Evolutionary conservation across 2,329 filamentous ascomycete species (phyloP), one percentile per base, ranked within the genome.

Genomic region (Aspergillus pseudotamarii): DNA sequence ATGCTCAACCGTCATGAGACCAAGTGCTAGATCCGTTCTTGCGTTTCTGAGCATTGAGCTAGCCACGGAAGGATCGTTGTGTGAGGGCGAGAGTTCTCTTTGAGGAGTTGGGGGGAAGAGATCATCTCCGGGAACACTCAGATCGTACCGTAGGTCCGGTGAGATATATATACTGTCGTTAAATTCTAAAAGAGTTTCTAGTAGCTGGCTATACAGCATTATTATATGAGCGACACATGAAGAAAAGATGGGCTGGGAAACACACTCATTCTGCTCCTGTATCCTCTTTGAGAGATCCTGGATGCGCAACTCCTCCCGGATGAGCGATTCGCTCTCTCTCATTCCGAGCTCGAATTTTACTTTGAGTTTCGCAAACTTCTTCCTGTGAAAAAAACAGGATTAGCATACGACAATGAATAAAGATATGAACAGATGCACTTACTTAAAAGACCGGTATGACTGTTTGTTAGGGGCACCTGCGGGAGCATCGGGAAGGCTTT

Each of bases 281-380:
- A 99, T 85, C 58, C 93, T 87, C 77, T 92, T 93, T 26, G 93
- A 91, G 4, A 92, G 91, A 68, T 90, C 88, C 65, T 91, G 86
- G 43, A 94, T 91, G 77, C 91, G 90, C 74, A 93, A 89, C 79
- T 97, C 94, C 67, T 93, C 88, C 69, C 86, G 88, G 80, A 94
- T 93, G 63, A 82, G 70, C n/a, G 67, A 69, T 59, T 78, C 80
- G 62, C 77, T 88, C 41, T 94, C 91, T 78, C 90, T 89, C 76
- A 92, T 91, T 78, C 95, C 93, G 60, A 91, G 85, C 71, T 88
- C 88, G 79, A 95, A 95, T 64, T 95, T 84, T 60, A 89, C 86
- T 79, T 96, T 95, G 76, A 92, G 91, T 68, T 92, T 88, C 62
- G 89, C 90, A 78, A 96, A 99, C 83, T 99, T 99, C 82, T 97